Percentiles rank a stretch among this genome's conserved stretches.
These are phyloP conservation scores for Casaregolazyma lundiana DNA, from an alignment of 1,139 yeast species.

Conservation along the genomic window DNA sequence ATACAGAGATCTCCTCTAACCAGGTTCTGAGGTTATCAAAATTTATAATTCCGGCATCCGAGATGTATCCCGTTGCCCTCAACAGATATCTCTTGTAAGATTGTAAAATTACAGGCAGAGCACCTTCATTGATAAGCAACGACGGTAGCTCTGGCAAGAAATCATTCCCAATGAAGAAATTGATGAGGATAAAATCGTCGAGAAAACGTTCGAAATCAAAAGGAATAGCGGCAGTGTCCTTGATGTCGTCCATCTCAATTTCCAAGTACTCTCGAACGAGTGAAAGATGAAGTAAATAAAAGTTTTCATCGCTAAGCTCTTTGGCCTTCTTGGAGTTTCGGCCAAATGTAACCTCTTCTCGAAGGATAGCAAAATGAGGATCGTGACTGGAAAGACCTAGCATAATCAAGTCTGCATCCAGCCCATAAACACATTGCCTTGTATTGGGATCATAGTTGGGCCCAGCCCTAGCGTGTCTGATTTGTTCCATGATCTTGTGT, in stretches of 20 bases:
- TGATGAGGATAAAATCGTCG: conserved; percentile 88
- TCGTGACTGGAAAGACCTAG: conserved; percentile 94
- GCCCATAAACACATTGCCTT: conserved; percentile 89
- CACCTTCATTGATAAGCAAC: conserved; percentile 89
- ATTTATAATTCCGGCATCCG: conserved; percentile 77
- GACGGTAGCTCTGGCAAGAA: conserved; percentile 98
- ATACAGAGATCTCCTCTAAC: conserved; percentile 78
- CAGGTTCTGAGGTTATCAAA: conserved; percentile 66
- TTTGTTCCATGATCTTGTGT: conserved; percentile 93
- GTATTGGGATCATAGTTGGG: conserved; percentile 85
- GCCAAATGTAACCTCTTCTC: conserved; percentile 96
- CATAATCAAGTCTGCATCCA: conserved; percentile 97
- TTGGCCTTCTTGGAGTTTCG: conserved; percentile 45
- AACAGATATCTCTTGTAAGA: conserved; percentile 80
- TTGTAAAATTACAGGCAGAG: conserved; percentile 82
- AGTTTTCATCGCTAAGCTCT: conserved; percentile 68
- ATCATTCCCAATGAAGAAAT: conserved; percentile 96
- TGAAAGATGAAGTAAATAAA: conserved; percentile 77
- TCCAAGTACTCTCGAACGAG: conserved; percentile 86
- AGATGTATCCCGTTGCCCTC: conserved; percentile 77
- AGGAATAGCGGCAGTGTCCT: conserved; percentile 54
- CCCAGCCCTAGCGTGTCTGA: conserved; percentile 79
- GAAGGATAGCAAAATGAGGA: conserved; percentile 87
- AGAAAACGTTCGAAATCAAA: conserved; percentile 84
- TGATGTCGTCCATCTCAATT: conserved; percentile 73